phyloP scores from a whole-genome alignment of 306 rosid genomes.

The Gastrolobium bilobum region DNA sequence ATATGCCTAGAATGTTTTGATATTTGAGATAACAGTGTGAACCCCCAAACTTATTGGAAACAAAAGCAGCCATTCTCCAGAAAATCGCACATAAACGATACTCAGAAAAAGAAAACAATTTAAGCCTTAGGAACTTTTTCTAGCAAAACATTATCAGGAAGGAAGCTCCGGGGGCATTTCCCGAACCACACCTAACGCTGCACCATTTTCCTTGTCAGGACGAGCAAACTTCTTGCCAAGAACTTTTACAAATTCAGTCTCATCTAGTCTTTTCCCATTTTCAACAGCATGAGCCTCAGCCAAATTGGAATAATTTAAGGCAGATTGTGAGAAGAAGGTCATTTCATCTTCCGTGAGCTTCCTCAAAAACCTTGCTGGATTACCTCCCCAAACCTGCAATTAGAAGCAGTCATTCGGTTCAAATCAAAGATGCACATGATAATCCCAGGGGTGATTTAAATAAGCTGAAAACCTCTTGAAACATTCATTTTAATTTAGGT shows the following conservation, averaged over 20 bases:
- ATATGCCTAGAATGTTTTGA: conserved; percentile 46
- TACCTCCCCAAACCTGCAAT: conserved; percentile 96
- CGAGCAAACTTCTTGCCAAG: conserved; percentile 79
- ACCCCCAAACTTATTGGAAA: conserved; percentile 71
- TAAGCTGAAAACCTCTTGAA: conserved; percentile 36
- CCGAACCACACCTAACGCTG: conserved; percentile 64
- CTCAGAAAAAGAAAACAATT: conserved; percentile 43
- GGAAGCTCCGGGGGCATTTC: conserved; percentile 70
- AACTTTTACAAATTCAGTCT: conserved; percentile 79
- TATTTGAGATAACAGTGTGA: conserved; percentile 52
- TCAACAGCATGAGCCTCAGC: conserved; percentile 96
- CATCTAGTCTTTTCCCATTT: conserved; percentile 79
- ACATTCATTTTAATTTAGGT: conserved; percentile 23
- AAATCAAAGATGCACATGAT: conserved; percentile 29
- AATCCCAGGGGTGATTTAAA: background rate
- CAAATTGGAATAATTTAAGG: conserved; percentile 82
- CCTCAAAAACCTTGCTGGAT: conserved; percentile 94
- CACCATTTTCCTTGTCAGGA: conserved; percentile 72
- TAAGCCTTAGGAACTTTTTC: conserved; percentile 68
- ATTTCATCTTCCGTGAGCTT: conserved; percentile 94
- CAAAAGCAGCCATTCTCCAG: conserved; percentile 54
- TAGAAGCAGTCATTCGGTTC: background rate
- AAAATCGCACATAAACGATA: conserved; percentile 51
- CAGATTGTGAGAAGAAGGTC: conserved; percentile 88
- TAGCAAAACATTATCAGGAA: conserved; percentile 62